Percentiles rank a stretch among this genome's conserved stretches.
Conservation (phyloP, 2,329 filamentous ascomycete species). For the Malbranchea cinnamomea region DNA sequence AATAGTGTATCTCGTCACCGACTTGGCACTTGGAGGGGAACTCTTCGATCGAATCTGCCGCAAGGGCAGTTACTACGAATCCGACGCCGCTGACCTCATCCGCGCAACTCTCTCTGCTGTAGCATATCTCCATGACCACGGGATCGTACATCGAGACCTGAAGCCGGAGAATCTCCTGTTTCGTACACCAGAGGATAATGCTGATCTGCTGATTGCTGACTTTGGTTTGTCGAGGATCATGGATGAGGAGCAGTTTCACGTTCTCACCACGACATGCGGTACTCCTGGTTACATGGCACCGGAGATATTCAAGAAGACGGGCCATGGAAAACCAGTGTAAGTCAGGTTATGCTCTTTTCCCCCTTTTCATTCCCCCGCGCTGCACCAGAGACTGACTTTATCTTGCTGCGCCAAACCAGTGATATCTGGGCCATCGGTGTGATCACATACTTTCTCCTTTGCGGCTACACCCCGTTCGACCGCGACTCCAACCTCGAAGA, state of each 20-base stretch:
- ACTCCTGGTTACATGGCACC: constrained; percentile 99
- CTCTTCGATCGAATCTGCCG: constrained; percentile 97
- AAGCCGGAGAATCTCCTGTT: constrained; percentile 97
- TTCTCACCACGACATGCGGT: constrained; percentile 91
- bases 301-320: constrained; percentile 97
- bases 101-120: constrained; percentile 93
- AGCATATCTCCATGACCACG: constrained; percentile 94
- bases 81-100: constrained; percentile 88
- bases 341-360: constrained; percentile 11
- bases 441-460: constrained; percentile 96
- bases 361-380: neutral
- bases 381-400: constrained; percentile 4
- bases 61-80: constrained; percentile 97
- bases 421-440: constrained; percentile 98
- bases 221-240: constrained; percentile 94
- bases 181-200: constrained; percentile 92
- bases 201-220: constrained; percentile 90
- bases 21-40: constrained; percentile 89
- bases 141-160: constrained; percentile 92
- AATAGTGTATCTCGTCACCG: constrained; percentile 82
- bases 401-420: constrained; percentile 26
- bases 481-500: constrained; percentile 95
- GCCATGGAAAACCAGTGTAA: constrained; percentile 89
- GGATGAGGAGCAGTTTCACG: constrained; percentile 98
- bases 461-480: constrained; percentile 96